These are phyloP conservation scores for Lipomyces kockii DNA, from an alignment of 805 yeast genomes.

Conservation along the genomic window DNA sequence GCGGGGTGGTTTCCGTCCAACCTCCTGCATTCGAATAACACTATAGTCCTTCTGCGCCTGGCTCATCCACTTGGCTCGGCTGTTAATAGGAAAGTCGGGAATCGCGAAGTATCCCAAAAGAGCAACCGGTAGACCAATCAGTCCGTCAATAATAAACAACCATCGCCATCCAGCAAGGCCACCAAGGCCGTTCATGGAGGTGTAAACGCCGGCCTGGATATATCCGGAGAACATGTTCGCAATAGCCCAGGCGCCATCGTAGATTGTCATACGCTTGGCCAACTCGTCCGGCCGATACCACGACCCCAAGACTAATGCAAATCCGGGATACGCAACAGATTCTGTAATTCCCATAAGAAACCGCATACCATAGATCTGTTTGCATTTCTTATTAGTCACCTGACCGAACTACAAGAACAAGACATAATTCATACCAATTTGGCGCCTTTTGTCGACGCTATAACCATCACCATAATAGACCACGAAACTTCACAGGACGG, in stretches of 20 bases:
- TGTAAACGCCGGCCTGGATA: conserved; percentile 61
- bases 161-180: conserved; percentile 68
- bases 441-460: conserved; percentile 42
- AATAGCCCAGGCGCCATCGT: conserved; percentile 64
- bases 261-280: conserved; percentile 62
- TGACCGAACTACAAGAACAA: neutral
- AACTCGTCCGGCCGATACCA: conserved; percentile 64
- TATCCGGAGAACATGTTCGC: conserved; percentile 68
- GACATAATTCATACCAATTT: conserved; percentile 11
- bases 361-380: conserved; percentile 40
- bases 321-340: conserved; percentile 63
- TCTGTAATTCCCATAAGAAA: conserved; percentile 46
- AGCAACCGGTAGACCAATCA: conserved; percentile 32
- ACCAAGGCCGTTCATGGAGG: conserved; percentile 53
- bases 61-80: conserved; percentile 55
- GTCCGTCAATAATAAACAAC: conserved; percentile 35
- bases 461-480: conserved; percentile 56
- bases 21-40: conserved; percentile 20
- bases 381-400: conserved; percentile 46
- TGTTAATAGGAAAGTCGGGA: conserved; percentile 70
- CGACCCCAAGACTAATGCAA: conserved; percentile 42
- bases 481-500: conserved; percentile 52
- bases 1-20: conserved; percentile 19
- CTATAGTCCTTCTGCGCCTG: conserved; percentile 24
- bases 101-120: conserved; percentile 43